Base-by-base conservation (phyloP, 2,329 filamentous ascomycete genomes). In the Cordyceps pruinosa region DNA sequence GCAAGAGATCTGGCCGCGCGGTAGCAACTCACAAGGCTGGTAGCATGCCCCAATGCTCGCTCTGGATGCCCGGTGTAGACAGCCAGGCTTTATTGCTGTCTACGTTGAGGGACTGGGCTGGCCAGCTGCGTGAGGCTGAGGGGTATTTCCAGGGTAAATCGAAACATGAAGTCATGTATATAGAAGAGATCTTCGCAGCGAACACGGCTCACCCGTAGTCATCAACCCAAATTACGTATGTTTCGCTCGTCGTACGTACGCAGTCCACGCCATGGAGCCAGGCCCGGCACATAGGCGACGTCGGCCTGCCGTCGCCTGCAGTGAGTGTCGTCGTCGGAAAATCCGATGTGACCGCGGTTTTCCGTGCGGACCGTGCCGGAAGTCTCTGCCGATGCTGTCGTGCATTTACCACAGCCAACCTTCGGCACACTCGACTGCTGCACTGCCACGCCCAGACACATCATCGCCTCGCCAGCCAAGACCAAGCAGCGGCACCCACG, bases 281-380 rank as follows among this genome's bases (percentile, higher is more conserved):
- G 61, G 61, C 7, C 61, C 61, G 10, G 54, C 59, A 8, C 37
- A 58, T 54, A 60, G 58, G 45, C 56, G 61, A 32, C 49, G 61
- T 25, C 60, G 61, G 21, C 61, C 61, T 10, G 61, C 61, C 26
- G 55, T 61, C 30, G 58, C 61, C 10, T 62, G 61, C 53, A 61
- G 58, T 19, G 58, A 62, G 30, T 62, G 61, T 21, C 59, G 61
- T 26, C 57, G 61, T 7, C 50, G 61, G 32, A 62, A 62, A 54
- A 61, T 59, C 17, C 53, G 59, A 12, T 62, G 61, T 50, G 61
- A 62, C 52, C 61, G 57, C 37, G 56, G 21, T 23, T 44, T 34
- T 8, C 61, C 61, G 9, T 62, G 61, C 51, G 58, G 61, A 13
- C 59, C 59, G 30, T 62, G 61, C 56, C 50, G 53, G 19, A 62